Base-by-base conservation (phyloP, 192 early-diverging fungal species). In the Coemansia sp. region DNA sequence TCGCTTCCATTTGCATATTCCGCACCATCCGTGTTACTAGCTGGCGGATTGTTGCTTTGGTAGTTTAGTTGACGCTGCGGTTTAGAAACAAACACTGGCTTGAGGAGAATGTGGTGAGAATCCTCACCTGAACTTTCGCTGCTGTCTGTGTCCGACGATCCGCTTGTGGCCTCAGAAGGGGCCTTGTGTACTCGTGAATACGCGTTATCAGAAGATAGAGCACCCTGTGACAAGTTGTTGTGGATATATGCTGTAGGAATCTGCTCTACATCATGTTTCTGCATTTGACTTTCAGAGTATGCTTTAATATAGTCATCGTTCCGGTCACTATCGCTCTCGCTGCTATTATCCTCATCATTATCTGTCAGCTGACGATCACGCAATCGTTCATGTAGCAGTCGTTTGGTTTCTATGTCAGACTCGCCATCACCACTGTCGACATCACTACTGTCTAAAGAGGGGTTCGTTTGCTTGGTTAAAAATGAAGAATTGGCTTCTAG, bases 1-100 rank as follows among this genome's bases (percentile, higher is more conserved):
- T 85, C 26, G 15, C 82, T 76, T 54, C 86, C 92, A 67, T 2
- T 88, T 76, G 0, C 88, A 89, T 36, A 86, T 87, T 46, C 91
- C 79, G 37, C 86, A 76, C 39, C 40, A 8, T 62, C 10, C 13
- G 13, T 32, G n/a, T 61, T 45, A 15, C 36, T 55, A 9, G 39
- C 41, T 12, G 32, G 48, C 46, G 3, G 1, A 8, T 19, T 36
- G 9, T 22, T 40, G 54, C 18, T 4, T 39, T 40, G 58, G 1
- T 43, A 9, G 41, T 51, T 56, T 41, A 61, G 40, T 19, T 46
- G 52, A 6, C 72, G 62, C 51, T 71, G 83, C 42, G 90, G 91
- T 90, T 94, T 98, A 69, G 94, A 89, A 48, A 97, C 88, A 85
- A 98, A 99, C 19, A 96, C 86, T 4, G 97, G 97, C 70, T 96